Percentiles rank a stretch among this genome's conserved stretches.
Conservation (phyloP, 2,329 filamentous ascomycete genomes). For the Seiridium unicorne region DNA sequence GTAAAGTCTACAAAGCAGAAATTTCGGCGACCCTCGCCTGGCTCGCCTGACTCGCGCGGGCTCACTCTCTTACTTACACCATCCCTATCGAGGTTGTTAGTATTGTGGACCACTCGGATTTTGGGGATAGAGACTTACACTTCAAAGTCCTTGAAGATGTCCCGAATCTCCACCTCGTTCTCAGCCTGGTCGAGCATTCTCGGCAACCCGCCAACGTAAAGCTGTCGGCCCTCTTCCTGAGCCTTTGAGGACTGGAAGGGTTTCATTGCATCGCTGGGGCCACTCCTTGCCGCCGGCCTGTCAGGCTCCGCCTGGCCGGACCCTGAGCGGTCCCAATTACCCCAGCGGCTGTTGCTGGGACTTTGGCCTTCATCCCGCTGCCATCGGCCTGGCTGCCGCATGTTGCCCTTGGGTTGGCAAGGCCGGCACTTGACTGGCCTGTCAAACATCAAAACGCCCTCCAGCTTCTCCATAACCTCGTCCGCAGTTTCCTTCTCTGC, state of each 20-base stretch:
- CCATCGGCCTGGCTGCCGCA: slow-evolving; percentile 14
- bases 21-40: slow-evolving; percentile 54
- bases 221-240: slow-evolving; percentile 33
- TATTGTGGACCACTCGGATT: neutral
- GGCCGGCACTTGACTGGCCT: slow-evolving; percentile 64
- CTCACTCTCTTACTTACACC: slow-evolving; percentile 53
- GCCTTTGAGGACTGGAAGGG: slow-evolving; percentile 30
- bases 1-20: slow-evolving; percentile 67
- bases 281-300: slow-evolving; percentile 15
- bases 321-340: slow-evolving; percentile 33
- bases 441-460: slow-evolving; percentile 52
- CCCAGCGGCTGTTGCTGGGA: slow-evolving; percentile 39
- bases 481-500: slow-evolving; percentile 54
- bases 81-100: slow-evolving; percentile 16
- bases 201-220: slow-evolving; percentile 51
- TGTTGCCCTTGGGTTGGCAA: slow-evolving; percentile 52
- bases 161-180: slow-evolving; percentile 43
- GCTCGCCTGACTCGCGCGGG: slow-evolving; percentile 49
- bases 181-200: slow-evolving; percentile 46
- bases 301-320: slow-evolving; percentile 2
- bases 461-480: slow-evolving; percentile 54
- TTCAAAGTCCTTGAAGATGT: slow-evolving; percentile 45
- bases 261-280: slow-evolving; percentile 23
- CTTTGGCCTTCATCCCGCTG: slow-evolving; percentile 14
- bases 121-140: slow-evolving; percentile 28